phyloP scores from a whole-genome alignment of 108 stramenopile genomes.

The Cyclotella kingstonii region DNA sequence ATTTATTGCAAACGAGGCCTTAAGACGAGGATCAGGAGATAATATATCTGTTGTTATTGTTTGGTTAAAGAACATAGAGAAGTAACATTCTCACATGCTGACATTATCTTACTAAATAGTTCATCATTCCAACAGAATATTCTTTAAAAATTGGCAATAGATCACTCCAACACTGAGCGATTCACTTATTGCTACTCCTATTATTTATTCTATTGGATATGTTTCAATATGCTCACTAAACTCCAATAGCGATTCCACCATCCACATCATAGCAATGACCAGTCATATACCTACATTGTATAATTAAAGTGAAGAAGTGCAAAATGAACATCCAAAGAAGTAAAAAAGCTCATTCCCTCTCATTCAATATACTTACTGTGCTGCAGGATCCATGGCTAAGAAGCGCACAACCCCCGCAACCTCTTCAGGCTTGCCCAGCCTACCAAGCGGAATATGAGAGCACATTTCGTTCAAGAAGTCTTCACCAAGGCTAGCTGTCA shows the following conservation, averaged over 20 bases:
- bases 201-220: not conserved
- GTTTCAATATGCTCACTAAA: not conserved
- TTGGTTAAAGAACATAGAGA: conserved; percentile 57
- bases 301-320: too few species aligned
- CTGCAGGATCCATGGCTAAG: conserved; percentile 55
- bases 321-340: too few species aligned
- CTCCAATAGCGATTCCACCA: conserved; percentile 68
- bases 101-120: conserved; percentile 5
- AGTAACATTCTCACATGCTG: not conserved
- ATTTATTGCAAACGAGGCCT: conserved; percentile 73
- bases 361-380: conserved; percentile 1
- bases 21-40: conserved; percentile 76
- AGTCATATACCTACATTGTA: conserved; percentile 49
- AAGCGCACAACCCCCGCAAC: conserved; percentile 41
- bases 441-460: conserved; percentile 32
- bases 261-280: conserved; percentile 67
- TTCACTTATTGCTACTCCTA: not conserved
- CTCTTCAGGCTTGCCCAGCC: conserved; percentile 48
- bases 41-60: conserved; percentile 85
- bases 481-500: conserved; percentile 34
- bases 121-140: not conserved
- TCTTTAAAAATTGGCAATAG: not conserved
- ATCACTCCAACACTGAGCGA: too few species aligned
- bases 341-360: too few species aligned
- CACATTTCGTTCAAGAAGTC: conserved; percentile 46